These are phyloP conservation scores for Penicillium griseofulvum DNA, from an alignment of 2,329 filamentous ascomycete species.

Conservation along the genomic window DNA sequence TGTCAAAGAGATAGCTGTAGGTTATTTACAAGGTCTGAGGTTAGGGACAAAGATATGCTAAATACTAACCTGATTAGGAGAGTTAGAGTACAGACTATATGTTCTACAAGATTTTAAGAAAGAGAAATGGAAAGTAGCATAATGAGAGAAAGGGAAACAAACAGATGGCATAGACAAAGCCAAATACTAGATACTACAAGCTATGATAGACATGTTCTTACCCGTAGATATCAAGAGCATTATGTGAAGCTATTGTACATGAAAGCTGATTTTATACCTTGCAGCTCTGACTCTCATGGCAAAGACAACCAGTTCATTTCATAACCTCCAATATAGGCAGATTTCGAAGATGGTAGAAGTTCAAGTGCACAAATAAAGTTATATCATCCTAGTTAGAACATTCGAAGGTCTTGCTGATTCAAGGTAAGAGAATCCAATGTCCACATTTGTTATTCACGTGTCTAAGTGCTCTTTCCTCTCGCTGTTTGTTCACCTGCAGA, in stretches of 20 bases:
- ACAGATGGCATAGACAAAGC: not conserved
- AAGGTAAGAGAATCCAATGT: not conserved
- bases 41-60: too few relatives aligned
- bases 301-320: not conserved
- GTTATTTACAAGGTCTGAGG: not conserved
- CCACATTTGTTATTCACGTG: not conserved
- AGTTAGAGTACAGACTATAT: not conserved
- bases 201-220: not conserved
- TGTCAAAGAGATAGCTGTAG: not conserved
- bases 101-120: not conserved
- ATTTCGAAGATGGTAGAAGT: not conserved
- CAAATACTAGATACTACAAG: not conserved
- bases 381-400: not conserved
- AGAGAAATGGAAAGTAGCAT: not conserved
- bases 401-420: not conserved
- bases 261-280: not conserved
- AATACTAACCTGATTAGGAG: not conserved
- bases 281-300: not conserved
- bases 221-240: not conserved
- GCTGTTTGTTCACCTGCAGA: not conserved
- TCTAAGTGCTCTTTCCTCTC: not conserved
- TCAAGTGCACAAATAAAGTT: too few relatives aligned
- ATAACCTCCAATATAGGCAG: not conserved
- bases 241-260: not conserved
- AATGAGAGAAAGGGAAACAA: not conserved